These are phyloP conservation scores for Aphanomyces invadans DNA, from an alignment of 352 stramenopile genomes.

Conservation along the genomic window DNA sequence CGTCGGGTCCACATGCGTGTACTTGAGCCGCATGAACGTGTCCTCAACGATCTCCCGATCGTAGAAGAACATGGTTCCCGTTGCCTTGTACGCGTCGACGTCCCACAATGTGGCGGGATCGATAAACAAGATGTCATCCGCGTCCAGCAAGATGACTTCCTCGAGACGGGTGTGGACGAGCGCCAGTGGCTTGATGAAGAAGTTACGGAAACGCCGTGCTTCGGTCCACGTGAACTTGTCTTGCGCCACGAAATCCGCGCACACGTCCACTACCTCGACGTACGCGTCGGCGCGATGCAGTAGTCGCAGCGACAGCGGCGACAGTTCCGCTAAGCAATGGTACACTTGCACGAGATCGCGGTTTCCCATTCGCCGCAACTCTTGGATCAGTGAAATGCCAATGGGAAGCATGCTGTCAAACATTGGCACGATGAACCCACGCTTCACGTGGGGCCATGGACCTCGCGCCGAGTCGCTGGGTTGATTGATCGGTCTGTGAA, in stretches of 20 bases:
- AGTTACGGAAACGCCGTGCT: conserved; percentile 15
- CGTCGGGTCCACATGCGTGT: not conserved
- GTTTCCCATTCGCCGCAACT: conserved; percentile 1
- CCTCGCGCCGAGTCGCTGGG: not conserved
- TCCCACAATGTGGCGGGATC: conserved; percentile 9
- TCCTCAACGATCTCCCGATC: not conserved
- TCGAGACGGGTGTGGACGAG: conserved; percentile 8
- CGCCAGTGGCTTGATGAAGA: conserved; percentile 24
- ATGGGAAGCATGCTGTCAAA: conserved; percentile 21
- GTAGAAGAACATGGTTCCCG: conserved; percentile 15
- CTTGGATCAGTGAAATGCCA: not conserved
- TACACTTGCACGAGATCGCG: conserved; percentile 17
- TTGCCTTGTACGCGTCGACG: not conserved
- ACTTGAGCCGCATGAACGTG: not conserved
- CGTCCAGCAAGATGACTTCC: conserved; percentile 24
- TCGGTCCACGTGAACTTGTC: conserved; percentile 4
- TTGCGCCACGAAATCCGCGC: not conserved
- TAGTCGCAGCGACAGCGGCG: not conserved
- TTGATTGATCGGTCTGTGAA: not conserved
- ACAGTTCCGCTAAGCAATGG: conserved; percentile 17
- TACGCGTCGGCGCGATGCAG: conserved; percentile 8
- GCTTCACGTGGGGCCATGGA: not conserved
- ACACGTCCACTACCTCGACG: conserved; percentile 23
- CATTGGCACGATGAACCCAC: conserved; percentile 11
- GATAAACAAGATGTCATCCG: conserved; percentile 21